These are phyloP conservation scores for Trichoderma gracile DNA, from an alignment of 2,329 filamentous ascomycete genomes.

Conservation along the genomic window DNA sequence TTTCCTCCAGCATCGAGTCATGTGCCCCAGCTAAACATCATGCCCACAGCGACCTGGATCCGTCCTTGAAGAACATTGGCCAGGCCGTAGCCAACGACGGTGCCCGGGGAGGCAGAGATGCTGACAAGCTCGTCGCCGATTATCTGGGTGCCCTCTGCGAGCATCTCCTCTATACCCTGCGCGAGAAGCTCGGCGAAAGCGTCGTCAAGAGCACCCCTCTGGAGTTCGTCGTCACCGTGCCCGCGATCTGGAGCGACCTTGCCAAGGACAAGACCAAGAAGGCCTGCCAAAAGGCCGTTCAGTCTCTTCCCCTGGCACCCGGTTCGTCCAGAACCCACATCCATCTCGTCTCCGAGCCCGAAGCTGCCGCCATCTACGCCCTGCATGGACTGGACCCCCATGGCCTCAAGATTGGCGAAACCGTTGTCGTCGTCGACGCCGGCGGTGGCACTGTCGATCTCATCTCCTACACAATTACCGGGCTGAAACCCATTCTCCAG, in stretches of 20 bases:
- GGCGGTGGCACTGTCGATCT: slow-evolving; percentile 55
- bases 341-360: slow-evolving; percentile 50
- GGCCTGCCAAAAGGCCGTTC: slow-evolving; percentile 43
- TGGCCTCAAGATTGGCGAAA: slow-evolving; percentile 45
- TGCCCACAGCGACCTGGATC: slow-evolving; percentile 40
- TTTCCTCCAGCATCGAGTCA: not conserved
- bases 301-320: slow-evolving; percentile 32
- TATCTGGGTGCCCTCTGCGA: slow-evolving; percentile 48
- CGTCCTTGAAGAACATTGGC: slow-evolving; percentile 39
- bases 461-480: slow-evolving; percentile 51
- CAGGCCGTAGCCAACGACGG: slow-evolving; percentile 34
- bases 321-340: slow-evolving; percentile 35
- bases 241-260: slow-evolving; percentile 57
- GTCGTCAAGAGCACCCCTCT: slow-evolving; percentile 46
- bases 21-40: not conserved
- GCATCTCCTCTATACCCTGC: slow-evolving; percentile 47
- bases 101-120: slow-evolving; percentile 37
- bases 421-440: slow-evolving; percentile 54
- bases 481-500: slow-evolving; percentile 46
- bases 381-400: slow-evolving; percentile 45
- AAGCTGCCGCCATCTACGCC: slow-evolving; percentile 51
- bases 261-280: slow-evolving; percentile 52
- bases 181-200: slow-evolving; percentile 44
- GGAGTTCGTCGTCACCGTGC: slow-evolving; percentile 56
- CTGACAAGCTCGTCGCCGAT: slow-evolving; percentile 48